These are phyloP conservation scores for Populus hybrid DNA, from an alignment of 441 rosid genomes.

Conservation along the genomic window DNA sequence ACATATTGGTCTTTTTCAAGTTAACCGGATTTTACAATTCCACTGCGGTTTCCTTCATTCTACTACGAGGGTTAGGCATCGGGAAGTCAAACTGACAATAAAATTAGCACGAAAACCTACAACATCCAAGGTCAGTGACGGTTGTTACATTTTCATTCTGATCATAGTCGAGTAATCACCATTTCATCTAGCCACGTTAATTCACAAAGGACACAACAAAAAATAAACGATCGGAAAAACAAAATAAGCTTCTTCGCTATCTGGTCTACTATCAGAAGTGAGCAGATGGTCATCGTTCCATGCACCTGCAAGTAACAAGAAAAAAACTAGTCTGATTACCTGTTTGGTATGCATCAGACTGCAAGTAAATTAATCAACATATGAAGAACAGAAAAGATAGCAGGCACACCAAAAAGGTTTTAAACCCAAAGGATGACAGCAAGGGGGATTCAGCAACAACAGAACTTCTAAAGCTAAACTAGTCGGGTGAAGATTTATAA, in stretches of 20 bases:
- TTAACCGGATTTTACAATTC: constrained; percentile 25
- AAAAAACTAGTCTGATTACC: constrained; percentile 9
- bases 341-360: constrained; percentile 1
- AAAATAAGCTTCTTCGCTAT: constrained; percentile 39
- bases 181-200: constrained; percentile 45
- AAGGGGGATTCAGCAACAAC: neutral
- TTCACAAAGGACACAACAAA: constrained; percentile 39
- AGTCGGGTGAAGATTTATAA: neutral
- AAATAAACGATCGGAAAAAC: constrained; percentile 21
- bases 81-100: constrained; percentile 20
- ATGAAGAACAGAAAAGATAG: neutral
- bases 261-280: constrained; percentile 43
- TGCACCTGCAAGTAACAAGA: constrained; percentile 45
- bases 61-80: constrained; percentile 36
- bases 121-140: constrained; percentile 39
- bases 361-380: neutral
- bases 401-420: neutral
- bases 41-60: constrained; percentile 28
- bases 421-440: neutral
- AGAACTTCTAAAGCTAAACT: neutral
- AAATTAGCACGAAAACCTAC: constrained; percentile 32
- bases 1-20: constrained; percentile 11
- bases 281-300: constrained; percentile 29
- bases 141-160: constrained; percentile 41
- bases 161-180: constrained; percentile 34